Base-by-base conservation (phyloP, 2,329 filamentous ascomycete genomes). In the Ascochyta viciae-villosae region DNA sequence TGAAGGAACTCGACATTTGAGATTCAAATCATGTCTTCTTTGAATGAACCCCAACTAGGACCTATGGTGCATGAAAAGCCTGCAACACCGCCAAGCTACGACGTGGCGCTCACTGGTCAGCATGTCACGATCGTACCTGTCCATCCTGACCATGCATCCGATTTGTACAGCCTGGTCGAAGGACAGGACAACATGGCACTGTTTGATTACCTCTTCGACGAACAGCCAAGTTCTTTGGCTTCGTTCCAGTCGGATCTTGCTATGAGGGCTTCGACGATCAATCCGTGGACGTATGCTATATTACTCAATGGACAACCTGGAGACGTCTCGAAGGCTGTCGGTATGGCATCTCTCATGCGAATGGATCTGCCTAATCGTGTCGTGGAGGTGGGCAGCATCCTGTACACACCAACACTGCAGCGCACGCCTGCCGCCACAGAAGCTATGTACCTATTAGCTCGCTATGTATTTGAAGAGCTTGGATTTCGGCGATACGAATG, bases 401-500 rank as follows among this genome's bases (percentile, higher is more conserved):
- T 86, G 10, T 83, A 84, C 58, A 78, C 82, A 0, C 71, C 77
- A 0, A 59, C 64, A 1, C 67, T 89, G 15, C 82, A 85, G 65
- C 79, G 81, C 13, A 87, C 84, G 0, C 77, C 78, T 0, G 79
- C 77, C 6, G 82, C 85, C 0, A 89, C 85, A 0, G 87, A 89
- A 67, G 78, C 81, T 0, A 78, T 84, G 57, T 87, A 83, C 57
- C 73, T 89, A 1, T 68, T 87, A n/a, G 77, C 84, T 39, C 74
- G 75, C 34, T 76, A 85, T 50, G 80, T 80, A 0, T 84, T 89
- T 61, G 80, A 83, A 2, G 50, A 51, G 8, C 66, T 88, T 22
- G 78, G 81, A 0, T 87, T 85, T 65, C 70, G 81, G 3, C 76
- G 87, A 7, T 80, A 87, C 4, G 86, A 88, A 68, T 89, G 87